Evolutionary conservation across 257 asterid genomes (phyloP).

Genomic region (Solanum raphanifolium): DNA sequence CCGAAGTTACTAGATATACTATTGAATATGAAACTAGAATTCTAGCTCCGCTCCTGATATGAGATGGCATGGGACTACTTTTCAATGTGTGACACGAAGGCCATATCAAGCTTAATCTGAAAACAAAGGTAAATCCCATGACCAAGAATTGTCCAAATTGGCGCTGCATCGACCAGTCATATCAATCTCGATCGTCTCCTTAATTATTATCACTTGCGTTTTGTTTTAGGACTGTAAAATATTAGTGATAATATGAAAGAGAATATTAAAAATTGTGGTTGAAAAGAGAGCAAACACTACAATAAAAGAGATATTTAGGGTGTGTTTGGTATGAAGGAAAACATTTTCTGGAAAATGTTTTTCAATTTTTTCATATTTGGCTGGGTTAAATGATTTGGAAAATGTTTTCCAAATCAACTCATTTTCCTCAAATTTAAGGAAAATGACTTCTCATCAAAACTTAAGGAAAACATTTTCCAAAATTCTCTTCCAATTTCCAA

Average conservation of each 20-base stretch:
- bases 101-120: neutral
- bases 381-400: no score
- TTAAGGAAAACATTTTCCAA: no score
- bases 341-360: no score
- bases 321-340: no score
- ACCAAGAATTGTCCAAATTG: neutral
- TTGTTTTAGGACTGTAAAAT: neutral
- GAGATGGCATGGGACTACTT: neutral
- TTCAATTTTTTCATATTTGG: no score
- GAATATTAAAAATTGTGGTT: neutral
- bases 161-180: neutral
- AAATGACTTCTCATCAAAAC: no score
- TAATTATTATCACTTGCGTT: neutral
- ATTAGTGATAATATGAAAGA: neutral
- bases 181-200: neutral
- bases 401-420: no score
- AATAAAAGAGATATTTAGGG: neutral
- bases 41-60: neutral
- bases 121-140: neutral
- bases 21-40: neutral
- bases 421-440: no score
- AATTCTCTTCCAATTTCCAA: no score
- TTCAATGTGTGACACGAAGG: neutral
- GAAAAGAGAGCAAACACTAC: neutral
- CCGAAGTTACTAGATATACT: neutral